Evolutionary conservation across 345 rosid species (phyloP), one percentile per base, ranked within the genome.

Genomic region (Brassica nigra): DNA sequence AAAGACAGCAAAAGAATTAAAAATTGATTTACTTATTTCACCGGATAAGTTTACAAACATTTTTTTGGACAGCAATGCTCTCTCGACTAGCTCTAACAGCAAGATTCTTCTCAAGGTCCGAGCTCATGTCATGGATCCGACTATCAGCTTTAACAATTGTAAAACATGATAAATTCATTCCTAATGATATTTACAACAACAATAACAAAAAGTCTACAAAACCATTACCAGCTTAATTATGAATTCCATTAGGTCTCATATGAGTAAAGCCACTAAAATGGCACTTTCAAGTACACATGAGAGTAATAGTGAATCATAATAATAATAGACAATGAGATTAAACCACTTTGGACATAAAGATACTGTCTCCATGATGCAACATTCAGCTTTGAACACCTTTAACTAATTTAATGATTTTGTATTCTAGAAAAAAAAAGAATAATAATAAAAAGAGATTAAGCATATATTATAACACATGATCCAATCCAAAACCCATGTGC

Each of bases 361-460:
- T 81, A 65, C 66, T 58, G 74, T 81, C 83, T 71, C 80, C 83
- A 81, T 76, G 29, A 76, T 81, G 83, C 76, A 76, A 33, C 52
- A 55, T 76, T 81, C 76, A 81, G 83, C 83, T 81, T 81, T 76
- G 80, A 57, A 71, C 64, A 76, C 75, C 71, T 80, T 80, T 64
- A 62, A 58, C 55, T 70, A 71, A 44, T 63, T 16, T 75, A 68
- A 62, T 75, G 8, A 30, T 69, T 71, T 23, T 63, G 33, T 7
- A 31, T 65, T 8, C 66, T 0, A 67, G 0, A 31, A 29, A 52
- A 37, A 16, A 8, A 0, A 52, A 75, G 27, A 23, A 23, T 23
- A 1, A 1, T 28, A 74, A 68, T 31, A 71, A 57, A 70, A n/a
- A 75, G 52, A 65, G 44, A 55, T 54, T 76, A 76, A 71, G 18